Evolutionary conservation across 768 basidiomycete species (phyloP).

Genomic region (Leccinum ochraceum): DNA sequence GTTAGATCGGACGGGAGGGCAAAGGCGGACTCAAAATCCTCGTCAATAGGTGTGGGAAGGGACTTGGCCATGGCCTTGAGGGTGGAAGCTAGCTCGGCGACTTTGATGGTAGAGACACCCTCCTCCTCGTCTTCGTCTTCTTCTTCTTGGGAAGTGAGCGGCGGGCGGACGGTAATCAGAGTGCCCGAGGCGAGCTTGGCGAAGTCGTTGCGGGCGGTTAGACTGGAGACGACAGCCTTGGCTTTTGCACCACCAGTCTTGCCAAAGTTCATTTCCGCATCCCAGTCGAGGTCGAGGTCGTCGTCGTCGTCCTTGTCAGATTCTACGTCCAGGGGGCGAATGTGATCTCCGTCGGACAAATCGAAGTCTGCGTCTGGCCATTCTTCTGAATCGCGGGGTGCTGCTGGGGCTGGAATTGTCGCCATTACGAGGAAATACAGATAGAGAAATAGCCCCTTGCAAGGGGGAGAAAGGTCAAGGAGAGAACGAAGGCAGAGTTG

Average conservation of each 20-base stretch:
- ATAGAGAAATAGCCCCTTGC: slow-evolving; percentile 24
- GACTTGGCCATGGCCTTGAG: slow-evolving; percentile 37
- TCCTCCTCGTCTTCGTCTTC: slow-evolving; percentile 74
- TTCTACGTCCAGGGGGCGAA: slow-evolving; percentile 57
- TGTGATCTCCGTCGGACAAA: slow-evolving; percentile 70
- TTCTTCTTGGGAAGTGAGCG: slow-evolving; percentile 47
- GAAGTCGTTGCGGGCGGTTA: slow-evolving; percentile 45
- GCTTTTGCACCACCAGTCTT: slow-evolving; percentile 54
- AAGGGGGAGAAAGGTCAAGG: slow-evolving; percentile 16
- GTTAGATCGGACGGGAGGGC: slow-evolving; percentile 79
- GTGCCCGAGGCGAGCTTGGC: slow-evolving; percentile 23
- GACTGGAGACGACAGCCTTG: slow-evolving; percentile 38
- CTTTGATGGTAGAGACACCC: slow-evolving; percentile 84
- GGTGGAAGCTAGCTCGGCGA: slow-evolving; percentile 46
- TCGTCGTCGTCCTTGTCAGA: slow-evolving; percentile 67
- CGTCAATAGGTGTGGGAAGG: slow-evolving; percentile 47
- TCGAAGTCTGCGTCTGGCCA: slow-evolving; percentile 90
- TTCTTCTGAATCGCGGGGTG: slow-evolving; percentile 58
- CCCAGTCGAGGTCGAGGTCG: slow-evolving; percentile 77
- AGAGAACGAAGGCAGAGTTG: slow-evolving; percentile 7
- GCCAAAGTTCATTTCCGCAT: slow-evolving; percentile 70
- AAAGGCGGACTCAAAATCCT: slow-evolving; percentile 85
- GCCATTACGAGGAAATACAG: slow-evolving; percentile 45
- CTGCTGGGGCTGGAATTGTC: slow-evolving; percentile 58
- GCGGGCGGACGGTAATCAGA: slow-evolving; percentile 62